Conservation (phyloP, 208 protist species). For the Vickermania ingenoplastis region DNA sequence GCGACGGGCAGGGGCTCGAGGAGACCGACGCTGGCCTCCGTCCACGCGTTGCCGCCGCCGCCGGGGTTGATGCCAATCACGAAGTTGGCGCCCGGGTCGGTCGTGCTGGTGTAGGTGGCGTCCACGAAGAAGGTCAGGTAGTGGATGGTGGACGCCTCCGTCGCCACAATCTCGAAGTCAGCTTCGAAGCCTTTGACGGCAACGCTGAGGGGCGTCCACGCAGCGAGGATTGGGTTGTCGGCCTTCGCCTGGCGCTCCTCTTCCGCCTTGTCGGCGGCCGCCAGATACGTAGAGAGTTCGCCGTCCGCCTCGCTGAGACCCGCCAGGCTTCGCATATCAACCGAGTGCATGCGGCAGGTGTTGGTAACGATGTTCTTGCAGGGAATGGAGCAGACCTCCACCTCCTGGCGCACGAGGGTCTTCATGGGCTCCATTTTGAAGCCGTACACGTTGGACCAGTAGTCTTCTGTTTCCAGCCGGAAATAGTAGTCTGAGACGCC, state of each 20-base stretch:
- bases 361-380: constrained; percentile 60
- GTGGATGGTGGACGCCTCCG: constrained; percentile 58
- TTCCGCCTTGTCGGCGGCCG: constrained; percentile 13
- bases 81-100: constrained; percentile 76
- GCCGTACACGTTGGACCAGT: constrained; percentile 91
- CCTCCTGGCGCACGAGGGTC: constrained; percentile 63
- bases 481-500: constrained; percentile 82
- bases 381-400: constrained; percentile 73
- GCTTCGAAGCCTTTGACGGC: constrained; percentile 43
- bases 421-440: constrained; percentile 90
- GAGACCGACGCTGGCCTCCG: constrained; percentile 72
- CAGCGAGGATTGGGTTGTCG: constrained; percentile 47
- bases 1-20: constrained; percentile 55
- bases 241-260: constrained; percentile 6
- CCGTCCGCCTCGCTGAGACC: constrained; percentile 17
- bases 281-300: constrained; percentile 29
- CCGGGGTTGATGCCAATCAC: constrained; percentile 72
- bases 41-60: constrained; percentile 58
- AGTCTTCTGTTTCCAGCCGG: constrained; percentile 77
- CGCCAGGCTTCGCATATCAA: constrained; percentile 41
- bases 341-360: constrained; percentile 43
- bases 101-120: constrained; percentile 59
- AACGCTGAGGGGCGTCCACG: constrained; percentile 23
- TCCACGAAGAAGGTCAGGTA: constrained; percentile 84
- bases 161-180: constrained; percentile 40